Base-by-base conservation (phyloP, 192 early-diverging fungal species). In the Linnemannia hyalina region DNA sequence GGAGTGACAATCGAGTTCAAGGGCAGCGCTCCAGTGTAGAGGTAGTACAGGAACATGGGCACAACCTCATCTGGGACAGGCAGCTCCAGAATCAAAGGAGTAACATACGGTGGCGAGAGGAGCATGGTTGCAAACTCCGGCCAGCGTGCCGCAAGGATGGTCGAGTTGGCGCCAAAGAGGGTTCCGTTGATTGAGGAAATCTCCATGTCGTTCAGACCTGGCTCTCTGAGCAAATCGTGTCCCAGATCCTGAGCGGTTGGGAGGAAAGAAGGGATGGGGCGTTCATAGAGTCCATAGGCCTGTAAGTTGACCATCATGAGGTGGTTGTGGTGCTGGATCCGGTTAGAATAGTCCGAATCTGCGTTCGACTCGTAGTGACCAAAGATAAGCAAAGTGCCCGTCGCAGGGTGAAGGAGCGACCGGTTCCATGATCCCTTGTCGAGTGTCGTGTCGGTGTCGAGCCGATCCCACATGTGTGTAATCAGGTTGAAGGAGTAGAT, bases 211-310 rank as follows among this genome's bases (percentile, higher is more conserved):
- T 76, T 86, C 74, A 86, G 36, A 6, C 78, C 78, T n/a, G 75
- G 47, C 18, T 57, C 60, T 60, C 36, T 73, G 5, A 86, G 65
- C 41, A 86, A 40, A 46, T 86, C 83, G 18, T 76, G 68, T 38
- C 83, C 83, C 26, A 86, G 52, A 29, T 86, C 83, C 52, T 86
- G 83, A 13, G 83, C 83, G 35, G 71, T 63, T 35, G 75, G 38
- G 38, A 60, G 36, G 57, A 80, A 86, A 20, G 83, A 86, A 6
- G 83, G 79, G 15, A 80, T 40, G 32, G 78, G 83, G 22, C 70
- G 69, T 41, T 86, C 83, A n/a, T 86, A 86, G 18, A 86, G 73
- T n/a, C 83, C 83, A 26, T 80, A 86, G n/a, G 79, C 79, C 35
- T 86, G 83, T 23, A 86, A 44, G 63, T 86, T 80, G 42, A 86